Percentiles rank a stretch among this genome's conserved stretches.
Conservation (phyloP, 1,284 basidiomycete genomes). For the Fomitopsis schrenkii region DNA sequence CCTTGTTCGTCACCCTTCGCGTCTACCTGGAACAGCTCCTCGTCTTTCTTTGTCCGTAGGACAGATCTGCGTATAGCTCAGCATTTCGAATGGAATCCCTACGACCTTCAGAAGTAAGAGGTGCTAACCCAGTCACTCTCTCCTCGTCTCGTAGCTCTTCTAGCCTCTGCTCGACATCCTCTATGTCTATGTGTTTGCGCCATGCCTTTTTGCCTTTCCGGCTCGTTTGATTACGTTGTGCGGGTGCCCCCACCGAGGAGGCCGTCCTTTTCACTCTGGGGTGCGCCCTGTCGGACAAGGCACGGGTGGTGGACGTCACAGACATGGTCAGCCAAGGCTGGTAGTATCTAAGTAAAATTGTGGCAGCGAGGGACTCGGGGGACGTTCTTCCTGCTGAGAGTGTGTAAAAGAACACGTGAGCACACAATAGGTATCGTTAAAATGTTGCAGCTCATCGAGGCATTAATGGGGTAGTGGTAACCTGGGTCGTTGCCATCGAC, state of each 20-base stretch:
- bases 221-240: slow-evolving; percentile 68
- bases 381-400: no score
- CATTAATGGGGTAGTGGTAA: slow-evolving; percentile 30
- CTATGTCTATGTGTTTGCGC: slow-evolving; percentile 88
- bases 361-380: no score
- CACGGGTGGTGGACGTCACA: background rate
- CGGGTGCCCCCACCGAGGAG: slow-evolving; percentile 53
- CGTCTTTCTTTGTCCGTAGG: slow-evolving; percentile 62
- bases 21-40: slow-evolving; percentile 79
- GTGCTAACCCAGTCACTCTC: slow-evolving; percentile 65
- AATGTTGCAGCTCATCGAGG: background rate
- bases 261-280: slow-evolving; percentile 4
- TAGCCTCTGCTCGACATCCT: slow-evolving; percentile 68
- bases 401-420: no score
- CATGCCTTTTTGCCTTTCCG: slow-evolving; percentile 90
- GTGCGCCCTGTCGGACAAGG: no score
- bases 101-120: background rate
- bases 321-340: background rate
- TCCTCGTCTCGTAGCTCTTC: slow-evolving; percentile 78
- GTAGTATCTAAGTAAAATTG: background rate
- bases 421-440: background rate
- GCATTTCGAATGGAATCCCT: background rate
- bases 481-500: slow-evolving; percentile 23
- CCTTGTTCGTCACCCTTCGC: slow-evolving; percentile 74
- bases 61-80: slow-evolving; percentile 37